Conservation (phyloP, 306 rosid species). For the Myrica gale region DNA sequence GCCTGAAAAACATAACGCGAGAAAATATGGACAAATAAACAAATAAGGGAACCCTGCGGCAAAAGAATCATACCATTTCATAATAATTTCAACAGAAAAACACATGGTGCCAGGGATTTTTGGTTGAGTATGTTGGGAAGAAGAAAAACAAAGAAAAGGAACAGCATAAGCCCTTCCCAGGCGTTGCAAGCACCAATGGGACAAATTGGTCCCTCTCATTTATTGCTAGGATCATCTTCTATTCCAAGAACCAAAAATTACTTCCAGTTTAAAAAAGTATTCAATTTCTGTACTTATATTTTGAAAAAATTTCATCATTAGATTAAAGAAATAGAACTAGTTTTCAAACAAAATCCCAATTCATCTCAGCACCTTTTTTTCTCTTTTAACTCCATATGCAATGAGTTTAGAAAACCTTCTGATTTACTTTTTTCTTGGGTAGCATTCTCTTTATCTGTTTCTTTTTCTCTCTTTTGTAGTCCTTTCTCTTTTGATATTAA, state of each 20-base stretch:
- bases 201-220: not conserved
- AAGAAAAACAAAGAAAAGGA: no score
- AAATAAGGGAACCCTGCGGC: not conserved
- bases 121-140: no score
- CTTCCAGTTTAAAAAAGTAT: not conserved
- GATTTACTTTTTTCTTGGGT: not conserved
- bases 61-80: not conserved
- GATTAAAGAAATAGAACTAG: not conserved
- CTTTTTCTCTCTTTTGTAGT: not conserved
- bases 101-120: no score
- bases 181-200: not conserved
- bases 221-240: not conserved
- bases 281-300: not conserved
- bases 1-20: slow-evolving; percentile 43
- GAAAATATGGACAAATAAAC: not conserved
- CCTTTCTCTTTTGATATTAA: not conserved
- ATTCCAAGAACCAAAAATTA: not conserved
- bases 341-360: not conserved
- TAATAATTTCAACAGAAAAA: not conserved
- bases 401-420: not conserved
- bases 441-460: not conserved
- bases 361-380: not conserved
- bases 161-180: not conserved
- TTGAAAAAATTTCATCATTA: not conserved
- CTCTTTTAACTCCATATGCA: not conserved